Base-by-base conservation (phyloP, 164 flowering plant species). In the Piper betle region DNA sequence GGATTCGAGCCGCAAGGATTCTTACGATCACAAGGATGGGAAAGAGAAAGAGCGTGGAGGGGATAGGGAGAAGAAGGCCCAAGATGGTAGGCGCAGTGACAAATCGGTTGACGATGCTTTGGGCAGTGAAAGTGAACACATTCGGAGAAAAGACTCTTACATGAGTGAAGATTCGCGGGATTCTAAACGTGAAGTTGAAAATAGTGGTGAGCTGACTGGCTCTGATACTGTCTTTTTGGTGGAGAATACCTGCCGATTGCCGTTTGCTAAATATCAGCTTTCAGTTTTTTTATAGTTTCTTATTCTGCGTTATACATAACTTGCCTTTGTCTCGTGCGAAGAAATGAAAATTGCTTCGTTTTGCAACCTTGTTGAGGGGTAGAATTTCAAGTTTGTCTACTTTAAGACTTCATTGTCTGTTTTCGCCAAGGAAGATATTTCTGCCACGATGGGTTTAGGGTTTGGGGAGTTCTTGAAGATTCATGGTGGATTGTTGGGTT, bases 121-220 rank as follows among this genome's bases (percentile, higher is more conserved):
- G 7, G 53, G 39, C 37, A 63, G 12, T 38, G 73, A 57, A 25
- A 64, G 40, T 53, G 84, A 77, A 68, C 58, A 48, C 17, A 70
- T 64, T 60, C 75, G 73, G 72, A 79, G 76, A 66, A 78, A 71
- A 50, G 77, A 60, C 56, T 41, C 62, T 2, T 68, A 66, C 37
- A 46, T 39, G 11, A 73, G 59, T 54, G 64, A 59, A 12, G 80
- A 71, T 39, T 81, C 75, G 3, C 67, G 59, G 54, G 72, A 53
- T 7, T 68, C 46, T 38, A 81, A 76, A 64, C 67, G 52, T 4
- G 68, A 66, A 20, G 64, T 64, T 55, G 79, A 71, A 72, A 81
- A 72, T 74, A 65, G 73, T 68, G 90, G 90, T 84, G 81, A 80
- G 80, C 72, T 74, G 68, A 68, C 60, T 58, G 60, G 13, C 17